These are phyloP conservation scores for Dothistroma septosporum DNA, from an alignment of 2,329 filamentous ascomycete genomes.

Conservation along the genomic window DNA sequence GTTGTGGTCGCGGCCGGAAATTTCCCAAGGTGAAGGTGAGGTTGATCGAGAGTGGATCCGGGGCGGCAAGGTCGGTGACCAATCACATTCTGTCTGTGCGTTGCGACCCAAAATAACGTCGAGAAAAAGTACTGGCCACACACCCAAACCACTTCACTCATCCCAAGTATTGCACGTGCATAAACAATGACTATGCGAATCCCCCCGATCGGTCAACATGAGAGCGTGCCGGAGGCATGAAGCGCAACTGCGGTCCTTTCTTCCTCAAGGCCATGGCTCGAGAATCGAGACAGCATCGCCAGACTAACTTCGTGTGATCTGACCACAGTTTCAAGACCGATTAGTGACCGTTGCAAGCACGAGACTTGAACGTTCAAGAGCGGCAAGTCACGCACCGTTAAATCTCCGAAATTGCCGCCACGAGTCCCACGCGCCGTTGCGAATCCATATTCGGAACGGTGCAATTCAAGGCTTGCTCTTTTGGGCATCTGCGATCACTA, in stretches of 20 bases:
- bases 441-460: background rate
- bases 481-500: background rate
- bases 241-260: background rate
- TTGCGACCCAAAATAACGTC: background rate
- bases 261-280: background rate
- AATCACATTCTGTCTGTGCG: background rate
- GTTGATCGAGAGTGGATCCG: background rate
- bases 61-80: background rate
- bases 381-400: background rate
- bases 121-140: background rate
- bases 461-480: background rate
- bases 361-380: background rate
- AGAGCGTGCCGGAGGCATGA: background rate
- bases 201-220: background rate
- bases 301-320: background rate
- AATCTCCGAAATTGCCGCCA: background rate
- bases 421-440: background rate
- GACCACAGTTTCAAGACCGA: background rate
- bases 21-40: background rate
- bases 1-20: background rate
- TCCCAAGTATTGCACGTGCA: background rate
- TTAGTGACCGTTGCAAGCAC: background rate
- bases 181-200: background rate
- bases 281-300: background rate
- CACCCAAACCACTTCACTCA: background rate